A percentile compares a stretch with the other conserved stretches of the same genome.
phyloP scores from a whole-genome alignment of 495 filamentous ascomycete genomes.

The Letharia lupina region DNA sequence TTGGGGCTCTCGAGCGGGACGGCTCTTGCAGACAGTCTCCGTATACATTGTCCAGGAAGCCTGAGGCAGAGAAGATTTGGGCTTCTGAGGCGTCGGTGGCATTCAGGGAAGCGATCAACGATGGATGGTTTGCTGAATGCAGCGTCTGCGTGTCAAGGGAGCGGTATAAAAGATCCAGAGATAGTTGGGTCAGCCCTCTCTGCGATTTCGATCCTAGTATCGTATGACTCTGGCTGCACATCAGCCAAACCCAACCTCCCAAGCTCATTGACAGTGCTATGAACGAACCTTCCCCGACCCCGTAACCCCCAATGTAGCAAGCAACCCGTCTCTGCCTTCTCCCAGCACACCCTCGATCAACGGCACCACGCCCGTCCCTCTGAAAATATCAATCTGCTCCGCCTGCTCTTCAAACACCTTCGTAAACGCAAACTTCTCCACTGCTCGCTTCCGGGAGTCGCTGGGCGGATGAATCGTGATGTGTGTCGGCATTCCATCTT shows the following conservation, averaged over 20 bases:
- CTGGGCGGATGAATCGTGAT: slow-evolving; percentile 81
- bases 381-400: slow-evolving; percentile 77
- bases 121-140: slow-evolving; percentile 47
- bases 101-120: slow-evolving; percentile 60
- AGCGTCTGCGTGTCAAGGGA: slow-evolving; percentile 62
- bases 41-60: slow-evolving; percentile 75
- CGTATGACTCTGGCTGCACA: slow-evolving; percentile 71
- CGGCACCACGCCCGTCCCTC: slow-evolving; percentile 65
- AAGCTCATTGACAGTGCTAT: neutral
- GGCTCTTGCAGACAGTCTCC: slow-evolving; percentile 51
- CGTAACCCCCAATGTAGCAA: slow-evolving; percentile 91
- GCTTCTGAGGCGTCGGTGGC: slow-evolving; percentile 78
- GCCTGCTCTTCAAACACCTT: slow-evolving; percentile 82
- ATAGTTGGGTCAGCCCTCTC: slow-evolving; percentile 83
- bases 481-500: slow-evolving; percentile 53
- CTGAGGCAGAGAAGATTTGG: slow-evolving; percentile 62
- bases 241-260: slow-evolving; percentile 22
- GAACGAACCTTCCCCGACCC: slow-evolving; percentile 81
- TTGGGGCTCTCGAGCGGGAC: slow-evolving; percentile 64
- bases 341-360: slow-evolving; percentile 72
- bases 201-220: slow-evolving; percentile 82
- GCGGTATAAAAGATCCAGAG: slow-evolving; percentile 80
- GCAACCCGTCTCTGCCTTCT: slow-evolving; percentile 75
- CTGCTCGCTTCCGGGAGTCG: slow-evolving; percentile 67
- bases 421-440: slow-evolving; percentile 93